Evolutionary conservation across 441 rosid genomes (phyloP).

Genomic region (Erodium moschatum): DNA sequence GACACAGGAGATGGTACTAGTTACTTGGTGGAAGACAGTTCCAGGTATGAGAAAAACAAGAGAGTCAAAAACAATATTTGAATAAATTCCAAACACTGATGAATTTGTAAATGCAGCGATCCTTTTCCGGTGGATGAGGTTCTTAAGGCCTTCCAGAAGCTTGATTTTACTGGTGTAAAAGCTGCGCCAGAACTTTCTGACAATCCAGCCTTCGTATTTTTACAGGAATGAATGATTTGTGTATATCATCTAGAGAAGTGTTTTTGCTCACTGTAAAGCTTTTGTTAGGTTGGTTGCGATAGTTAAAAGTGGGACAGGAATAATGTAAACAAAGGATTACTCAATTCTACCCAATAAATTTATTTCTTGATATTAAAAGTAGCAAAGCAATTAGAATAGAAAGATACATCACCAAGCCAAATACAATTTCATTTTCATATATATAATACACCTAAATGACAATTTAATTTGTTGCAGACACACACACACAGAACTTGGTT

Average conservation of each 20-base stretch:
- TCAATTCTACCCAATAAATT: too few species aligned
- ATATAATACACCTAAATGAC: too few species aligned
- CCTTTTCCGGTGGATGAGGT: not conserved
- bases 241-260: not conserved
- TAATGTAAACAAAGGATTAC: too few species aligned
- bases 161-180: conserved; percentile 6
- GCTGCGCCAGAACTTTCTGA: not conserved
- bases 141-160: not conserved
- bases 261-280: not conserved
- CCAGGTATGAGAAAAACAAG: too few species aligned
- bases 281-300: not conserved
- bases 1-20: conserved; percentile 26
- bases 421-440: too few species aligned
- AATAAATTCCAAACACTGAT: not conserved
- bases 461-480: too few species aligned
- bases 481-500: too few species aligned
- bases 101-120: conserved; percentile 2
- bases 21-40: conserved; percentile 82
- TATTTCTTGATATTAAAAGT: too few species aligned
- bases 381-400: too few species aligned
- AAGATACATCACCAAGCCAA: too few species aligned
- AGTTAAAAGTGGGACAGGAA: not conserved
- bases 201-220: conserved; percentile 1
- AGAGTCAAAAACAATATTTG: not conserved
- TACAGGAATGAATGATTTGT: conserved; percentile 6